Conservation (phyloP, 129 eudicot genomes). For the Mikania micrantha region DNA sequence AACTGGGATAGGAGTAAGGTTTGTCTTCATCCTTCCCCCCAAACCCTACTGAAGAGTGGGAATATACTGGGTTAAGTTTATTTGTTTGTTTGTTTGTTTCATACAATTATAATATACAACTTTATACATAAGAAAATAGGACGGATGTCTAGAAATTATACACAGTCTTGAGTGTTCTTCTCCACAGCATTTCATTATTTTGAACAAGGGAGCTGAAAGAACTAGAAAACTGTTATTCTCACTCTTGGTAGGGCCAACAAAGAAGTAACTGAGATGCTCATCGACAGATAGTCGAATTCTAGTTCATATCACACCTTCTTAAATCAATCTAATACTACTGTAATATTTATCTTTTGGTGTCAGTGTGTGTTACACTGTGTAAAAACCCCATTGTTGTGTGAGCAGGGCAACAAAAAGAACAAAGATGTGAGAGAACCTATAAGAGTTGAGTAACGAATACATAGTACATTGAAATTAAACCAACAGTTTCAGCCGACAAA, state of each 20-base stretch:
- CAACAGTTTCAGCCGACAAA: too few species aligned
- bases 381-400: too few species aligned
- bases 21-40: too few species aligned
- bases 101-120: not conserved
- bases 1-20: too few species aligned
- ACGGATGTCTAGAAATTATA: conserved; percentile 26
- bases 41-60: too few species aligned
- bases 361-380: too few species aligned
- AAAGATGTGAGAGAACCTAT: too few species aligned
- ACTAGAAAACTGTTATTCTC: conserved; percentile 11
- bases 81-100: too few species aligned
- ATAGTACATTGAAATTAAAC: too few species aligned
- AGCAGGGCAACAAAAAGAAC: too few species aligned
- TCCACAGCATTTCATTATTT: conserved; percentile 33
- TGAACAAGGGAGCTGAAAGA: conserved; percentile 21
- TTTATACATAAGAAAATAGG: not conserved
- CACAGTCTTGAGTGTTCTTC: conserved; percentile 33
- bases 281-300: not conserved
- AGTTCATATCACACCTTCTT: not conserved
- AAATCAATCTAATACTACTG: not conserved
- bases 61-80: too few species aligned
- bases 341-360: not conserved
- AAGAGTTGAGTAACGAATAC: too few species aligned
- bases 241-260: not conserved
- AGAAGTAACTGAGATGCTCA: not conserved